These are phyloP conservation scores for Botrytis deweyae DNA, from an alignment of 2,329 filamentous ascomycete genomes.

Conservation along the genomic window DNA sequence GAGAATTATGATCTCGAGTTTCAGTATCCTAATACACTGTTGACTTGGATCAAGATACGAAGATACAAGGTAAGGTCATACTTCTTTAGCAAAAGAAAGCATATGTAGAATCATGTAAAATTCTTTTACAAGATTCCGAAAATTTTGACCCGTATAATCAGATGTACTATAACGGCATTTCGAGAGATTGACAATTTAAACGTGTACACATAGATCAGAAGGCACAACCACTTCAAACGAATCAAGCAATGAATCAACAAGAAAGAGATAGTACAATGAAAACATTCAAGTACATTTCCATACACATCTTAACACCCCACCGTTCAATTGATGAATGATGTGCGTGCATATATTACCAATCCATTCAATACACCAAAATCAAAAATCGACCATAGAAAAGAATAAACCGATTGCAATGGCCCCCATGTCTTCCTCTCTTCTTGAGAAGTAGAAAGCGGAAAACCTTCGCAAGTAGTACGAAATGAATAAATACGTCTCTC, in stretches of 20 bases:
- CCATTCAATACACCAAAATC: neutral
- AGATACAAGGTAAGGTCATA: neutral
- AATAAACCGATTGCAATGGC: neutral
- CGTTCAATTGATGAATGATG: neutral
- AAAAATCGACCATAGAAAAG: neutral
- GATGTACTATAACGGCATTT: neutral
- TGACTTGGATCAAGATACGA: neutral
- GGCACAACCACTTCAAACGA: neutral
- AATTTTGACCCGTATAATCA: neutral
- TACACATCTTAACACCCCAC: neutral
- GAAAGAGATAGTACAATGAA: neutral
- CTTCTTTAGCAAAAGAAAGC: neutral
- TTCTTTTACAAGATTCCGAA: neutral
- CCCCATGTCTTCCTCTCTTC: neutral
- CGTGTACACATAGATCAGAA: neutral
- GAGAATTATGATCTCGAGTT: neutral
- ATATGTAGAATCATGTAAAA: too few relatives aligned
- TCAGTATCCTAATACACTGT: neutral
- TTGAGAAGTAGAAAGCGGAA: neutral
- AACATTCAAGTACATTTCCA: neutral
- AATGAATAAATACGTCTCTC: neutral
- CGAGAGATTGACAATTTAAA: neutral
- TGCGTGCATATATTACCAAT: neutral
- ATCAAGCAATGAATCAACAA: neutral
- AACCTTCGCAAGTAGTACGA: neutral